Conservation (phyloP, 441 rosid genomes). For the Arabidopsis hybrid region DNA sequence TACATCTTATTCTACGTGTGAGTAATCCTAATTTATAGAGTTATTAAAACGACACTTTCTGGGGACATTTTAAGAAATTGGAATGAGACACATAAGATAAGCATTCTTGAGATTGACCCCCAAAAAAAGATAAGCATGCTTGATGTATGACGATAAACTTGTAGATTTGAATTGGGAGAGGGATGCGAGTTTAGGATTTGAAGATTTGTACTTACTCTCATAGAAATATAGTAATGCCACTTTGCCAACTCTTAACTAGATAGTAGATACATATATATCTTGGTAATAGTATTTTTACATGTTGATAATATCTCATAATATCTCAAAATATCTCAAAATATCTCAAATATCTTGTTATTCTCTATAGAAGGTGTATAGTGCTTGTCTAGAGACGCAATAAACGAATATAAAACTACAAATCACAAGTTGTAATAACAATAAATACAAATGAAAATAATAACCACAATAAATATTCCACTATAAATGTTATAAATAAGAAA, state of each 20-base stretch:
- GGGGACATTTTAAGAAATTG: conserved; percentile 10
- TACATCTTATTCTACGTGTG: conserved; percentile 7
- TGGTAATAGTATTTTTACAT: too few species aligned
- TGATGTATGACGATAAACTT: too few species aligned
- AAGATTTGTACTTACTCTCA: too few species aligned
- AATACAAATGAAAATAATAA: background rate
- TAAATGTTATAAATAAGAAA: background rate
- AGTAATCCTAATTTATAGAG: background rate
- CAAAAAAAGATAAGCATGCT: background rate
- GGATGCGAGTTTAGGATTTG: too few species aligned
- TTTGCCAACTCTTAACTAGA: too few species aligned
- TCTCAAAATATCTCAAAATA: too few species aligned
- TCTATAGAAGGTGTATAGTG: background rate
- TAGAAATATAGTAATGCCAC: too few species aligned
- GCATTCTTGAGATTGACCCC: conserved; percentile 20
- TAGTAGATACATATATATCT: too few species aligned
- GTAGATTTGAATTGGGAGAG: too few species aligned
- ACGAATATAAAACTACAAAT: background rate
- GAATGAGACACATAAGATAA: conserved; percentile 17
- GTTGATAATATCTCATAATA: too few species aligned
- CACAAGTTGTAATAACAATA: background rate
- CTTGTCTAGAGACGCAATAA: background rate
- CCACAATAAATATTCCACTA: conserved; percentile 7
- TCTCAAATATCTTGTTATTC: too few species aligned
- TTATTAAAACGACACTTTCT: conserved; percentile 17